Evolutionary conservation across 805 yeast species (phyloP), one percentile per base, ranked within the genome.

Genomic region (Barnettozyma salicaria): DNA sequence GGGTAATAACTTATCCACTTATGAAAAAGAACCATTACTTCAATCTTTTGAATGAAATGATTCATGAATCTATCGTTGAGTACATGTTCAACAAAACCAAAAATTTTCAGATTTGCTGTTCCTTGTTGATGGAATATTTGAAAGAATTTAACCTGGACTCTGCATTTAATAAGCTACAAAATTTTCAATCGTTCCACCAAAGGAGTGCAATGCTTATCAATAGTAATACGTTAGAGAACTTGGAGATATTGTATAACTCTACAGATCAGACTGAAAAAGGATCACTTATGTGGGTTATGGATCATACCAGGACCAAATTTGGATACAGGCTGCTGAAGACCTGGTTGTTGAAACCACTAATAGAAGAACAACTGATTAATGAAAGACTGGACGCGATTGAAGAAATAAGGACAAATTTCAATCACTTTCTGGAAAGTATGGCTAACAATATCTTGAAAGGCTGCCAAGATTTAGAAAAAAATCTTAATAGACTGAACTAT

Each of bases 311-410:
- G 23, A 85, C 97, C 0, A 66, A 70, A 20, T 81, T 80, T 57
- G 98, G 98, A 0, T 70, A 67, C 30, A 60, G 96, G 37, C 49
- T 75, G 41, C 56, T 92, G 11, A 65, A 68, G 20, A 63, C 71
- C 26, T 92, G 98, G 98, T 60, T 89, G 1, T 66, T 76, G 1
- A 65, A 70, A 42, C 98, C 98, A 1, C 64, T 89, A 17, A 59
- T 74, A 0, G 67, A 76, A 29, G 61, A 66, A 21, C 65, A 60
- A 2, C 60, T 61, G 7, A 81, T 92, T 3, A 67, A 71, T 38
- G 65, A 67, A n/a, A 67, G 98, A 19, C 60, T 72, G 0, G 72
- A 72, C 27, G 87, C 95, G 0, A 69, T 80, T 5, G 69, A 67
- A 17, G 69, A 72, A 39, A 54, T 79, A 4, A 61, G 61, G 2